phyloP scores from a whole-genome alignment of 2,329 filamentous ascomycete genomes.

The Botrytis deweyae region DNA sequence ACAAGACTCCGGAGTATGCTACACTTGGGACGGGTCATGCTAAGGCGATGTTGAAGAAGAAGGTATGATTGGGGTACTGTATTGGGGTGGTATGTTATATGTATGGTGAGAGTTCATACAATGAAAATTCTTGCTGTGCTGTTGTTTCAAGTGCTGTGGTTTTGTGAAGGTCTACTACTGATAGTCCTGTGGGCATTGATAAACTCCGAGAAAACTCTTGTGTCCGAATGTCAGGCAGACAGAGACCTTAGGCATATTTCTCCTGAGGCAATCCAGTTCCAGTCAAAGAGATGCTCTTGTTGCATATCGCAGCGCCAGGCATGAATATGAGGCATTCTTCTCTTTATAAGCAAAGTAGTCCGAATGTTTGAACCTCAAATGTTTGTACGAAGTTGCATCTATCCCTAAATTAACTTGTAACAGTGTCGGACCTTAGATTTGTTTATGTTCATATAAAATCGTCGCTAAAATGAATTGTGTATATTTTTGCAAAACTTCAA shows the following conservation, averaged over 20 bases:
- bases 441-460: not conserved
- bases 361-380: not conserved
- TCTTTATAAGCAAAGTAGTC: not conserved
- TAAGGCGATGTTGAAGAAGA: slow-evolving; percentile 30
- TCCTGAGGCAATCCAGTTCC: not conserved
- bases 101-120: not conserved
- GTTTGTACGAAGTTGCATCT: not conserved
- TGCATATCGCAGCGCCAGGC: slow-evolving; percentile 6
- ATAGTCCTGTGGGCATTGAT: not conserved
- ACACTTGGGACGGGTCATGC: slow-evolving; percentile 31
- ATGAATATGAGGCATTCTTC: slow-evolving; percentile 7
- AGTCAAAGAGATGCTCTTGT: slow-evolving; percentile 7
- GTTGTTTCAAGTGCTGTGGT: not conserved
- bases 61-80: slow-evolving; percentile 13
- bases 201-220: not conserved
- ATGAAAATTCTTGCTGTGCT: not conserved
- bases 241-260: not conserved
- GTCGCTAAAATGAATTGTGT: not conserved
- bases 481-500: not conserved
- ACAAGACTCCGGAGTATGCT: slow-evolving; percentile 29
- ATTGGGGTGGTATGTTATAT: not conserved
- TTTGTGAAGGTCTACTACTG: not conserved
- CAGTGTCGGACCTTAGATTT: not conserved
- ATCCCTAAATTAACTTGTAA: not conserved
- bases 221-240: not conserved